A percentile compares a stretch with the other conserved stretches of the same genome.
These are phyloP conservation scores for Arthrinium phaeospermum DNA, from an alignment of 2,329 filamentous ascomycete genomes.

Conservation along the genomic window DNA sequence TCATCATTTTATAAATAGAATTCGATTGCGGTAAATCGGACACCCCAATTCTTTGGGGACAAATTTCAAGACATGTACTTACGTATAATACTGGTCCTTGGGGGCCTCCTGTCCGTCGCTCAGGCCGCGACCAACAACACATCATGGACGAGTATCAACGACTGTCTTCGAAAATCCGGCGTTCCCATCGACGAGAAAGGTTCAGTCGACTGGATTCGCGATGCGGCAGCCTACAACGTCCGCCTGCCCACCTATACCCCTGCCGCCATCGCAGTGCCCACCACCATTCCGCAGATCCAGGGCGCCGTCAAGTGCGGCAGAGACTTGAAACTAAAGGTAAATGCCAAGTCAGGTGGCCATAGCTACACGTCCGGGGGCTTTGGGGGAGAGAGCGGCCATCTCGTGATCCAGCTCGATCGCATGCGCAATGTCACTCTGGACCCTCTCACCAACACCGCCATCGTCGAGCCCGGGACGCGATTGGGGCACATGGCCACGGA, in stretches of 20 bases:
- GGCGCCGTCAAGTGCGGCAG: slow-evolving; percentile 49
- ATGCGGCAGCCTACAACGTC: slow-evolving; percentile 37
- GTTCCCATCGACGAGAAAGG: slow-evolving; percentile 33
- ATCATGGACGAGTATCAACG: slow-evolving; percentile 24
- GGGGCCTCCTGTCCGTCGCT: neutral
- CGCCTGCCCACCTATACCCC: slow-evolving; percentile 39
- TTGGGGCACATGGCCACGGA: slow-evolving; percentile 45
- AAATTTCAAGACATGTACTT: neutral
- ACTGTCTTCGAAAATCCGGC: slow-evolving; percentile 33
- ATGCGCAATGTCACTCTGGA: slow-evolving; percentile 49
- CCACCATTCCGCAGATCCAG: slow-evolving; percentile 47
- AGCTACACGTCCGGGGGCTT: slow-evolving; percentile 53
- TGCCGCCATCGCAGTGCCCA: slow-evolving; percentile 47
- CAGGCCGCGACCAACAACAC: neutral
- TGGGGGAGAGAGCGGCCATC: slow-evolving; percentile 50
- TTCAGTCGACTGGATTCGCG: slow-evolving; percentile 37
- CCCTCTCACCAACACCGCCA: slow-evolving; percentile 43
- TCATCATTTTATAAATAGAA: neutral
- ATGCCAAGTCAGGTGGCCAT: slow-evolving; percentile 54
- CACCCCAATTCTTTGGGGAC: too few species aligned
- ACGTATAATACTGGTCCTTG: neutral
- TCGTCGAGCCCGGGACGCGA: slow-evolving; percentile 49
- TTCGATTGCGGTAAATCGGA: too few species aligned
- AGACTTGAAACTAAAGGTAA: slow-evolving; percentile 47
- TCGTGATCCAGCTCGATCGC: slow-evolving; percentile 51